Conservation (phyloP, 2,329 filamentous ascomycete species). For the Colletotrichum cordylinicola region DNA sequence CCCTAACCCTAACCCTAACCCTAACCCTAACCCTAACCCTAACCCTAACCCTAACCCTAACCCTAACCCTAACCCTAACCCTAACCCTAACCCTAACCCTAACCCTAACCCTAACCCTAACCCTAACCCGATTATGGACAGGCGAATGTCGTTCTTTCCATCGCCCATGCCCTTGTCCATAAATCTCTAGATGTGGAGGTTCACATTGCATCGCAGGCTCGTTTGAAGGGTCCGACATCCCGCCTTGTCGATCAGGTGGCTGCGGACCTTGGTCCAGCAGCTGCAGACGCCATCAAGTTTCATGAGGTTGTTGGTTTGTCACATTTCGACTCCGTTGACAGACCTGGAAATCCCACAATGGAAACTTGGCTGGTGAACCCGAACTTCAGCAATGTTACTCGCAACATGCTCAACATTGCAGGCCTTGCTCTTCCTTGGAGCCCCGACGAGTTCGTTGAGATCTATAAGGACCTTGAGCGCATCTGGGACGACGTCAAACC, state of each 20-base stretch:
- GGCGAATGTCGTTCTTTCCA: constrained; percentile 50
- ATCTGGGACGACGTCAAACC: constrained; percentile 43
- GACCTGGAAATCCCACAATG: not conserved
- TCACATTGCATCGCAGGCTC: constrained; percentile 44
- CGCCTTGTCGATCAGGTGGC: not conserved
- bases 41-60: no score
- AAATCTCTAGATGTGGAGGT: constrained; percentile 39
- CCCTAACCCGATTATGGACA: constrained; percentile 43
- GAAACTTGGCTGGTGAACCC: not conserved
- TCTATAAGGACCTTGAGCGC: constrained; percentile 41
- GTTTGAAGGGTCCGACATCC: not conserved
- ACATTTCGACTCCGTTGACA: not conserved
- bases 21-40: no score
- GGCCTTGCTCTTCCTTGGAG: not conserved
- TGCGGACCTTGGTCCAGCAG: not conserved
- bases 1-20: no score
- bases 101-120: no score
- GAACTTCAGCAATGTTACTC: not conserved
- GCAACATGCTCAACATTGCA: not conserved
- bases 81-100: no score
- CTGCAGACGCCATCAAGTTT: constrained; percentile 31
- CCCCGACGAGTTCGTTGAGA: constrained; percentile 40
- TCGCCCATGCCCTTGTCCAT: constrained; percentile 41
- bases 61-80: no score
- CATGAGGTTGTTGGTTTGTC: not conserved